Conservation (phyloP, 2,329 filamentous ascomycete species). For the Aphanoascus verrucosus region DNA sequence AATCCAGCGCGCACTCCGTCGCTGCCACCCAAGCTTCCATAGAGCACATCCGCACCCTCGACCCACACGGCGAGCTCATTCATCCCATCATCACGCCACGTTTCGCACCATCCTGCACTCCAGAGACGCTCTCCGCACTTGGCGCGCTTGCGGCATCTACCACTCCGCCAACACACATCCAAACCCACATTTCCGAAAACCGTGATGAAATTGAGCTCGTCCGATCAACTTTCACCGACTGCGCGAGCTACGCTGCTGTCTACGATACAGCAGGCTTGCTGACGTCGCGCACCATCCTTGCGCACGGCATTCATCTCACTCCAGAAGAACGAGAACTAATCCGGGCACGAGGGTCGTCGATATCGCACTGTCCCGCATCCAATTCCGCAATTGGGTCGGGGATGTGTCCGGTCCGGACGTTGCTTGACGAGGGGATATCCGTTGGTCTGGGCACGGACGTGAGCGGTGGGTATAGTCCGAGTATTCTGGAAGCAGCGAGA, state of each 20-base stretch:
- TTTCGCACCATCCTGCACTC: conserved; percentile 48
- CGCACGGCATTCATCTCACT: conserved; percentile 70
- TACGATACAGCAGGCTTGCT: conserved; percentile 67
- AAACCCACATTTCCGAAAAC: conserved; percentile 90
- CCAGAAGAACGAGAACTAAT: conserved; percentile 57
- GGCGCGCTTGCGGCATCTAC: conserved; percentile 54
- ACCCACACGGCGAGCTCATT: conserved; percentile 53
- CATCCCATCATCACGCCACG: conserved; percentile 68
- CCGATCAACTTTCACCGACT: conserved; percentile 54
- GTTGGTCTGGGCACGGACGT: conserved; percentile 88
- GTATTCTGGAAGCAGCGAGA: conserved; percentile 69
- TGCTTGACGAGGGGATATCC: conserved; percentile 63
- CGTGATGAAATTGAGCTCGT: conserved; percentile 62
- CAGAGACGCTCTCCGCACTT: conserved; percentile 49
- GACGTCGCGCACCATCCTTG: conserved; percentile 63
- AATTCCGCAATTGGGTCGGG: conserved; percentile 78
- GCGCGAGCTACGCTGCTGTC: conserved; percentile 58
- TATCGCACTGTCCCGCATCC: conserved; percentile 78
- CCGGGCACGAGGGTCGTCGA: conserved; percentile 49
- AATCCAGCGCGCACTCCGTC: conserved; percentile 48
- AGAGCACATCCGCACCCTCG: conserved; percentile 54
- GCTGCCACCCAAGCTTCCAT: conserved; percentile 50
- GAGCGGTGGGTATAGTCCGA: conserved; percentile 73
- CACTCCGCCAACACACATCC: conserved; percentile 51
- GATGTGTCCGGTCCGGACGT: conserved; percentile 59